A percentile compares a stretch with the other conserved stretches of the same genome.
phyloP scores from a whole-genome alignment of 1,139 yeast species.

The Geotrichum histeridarum region DNA sequence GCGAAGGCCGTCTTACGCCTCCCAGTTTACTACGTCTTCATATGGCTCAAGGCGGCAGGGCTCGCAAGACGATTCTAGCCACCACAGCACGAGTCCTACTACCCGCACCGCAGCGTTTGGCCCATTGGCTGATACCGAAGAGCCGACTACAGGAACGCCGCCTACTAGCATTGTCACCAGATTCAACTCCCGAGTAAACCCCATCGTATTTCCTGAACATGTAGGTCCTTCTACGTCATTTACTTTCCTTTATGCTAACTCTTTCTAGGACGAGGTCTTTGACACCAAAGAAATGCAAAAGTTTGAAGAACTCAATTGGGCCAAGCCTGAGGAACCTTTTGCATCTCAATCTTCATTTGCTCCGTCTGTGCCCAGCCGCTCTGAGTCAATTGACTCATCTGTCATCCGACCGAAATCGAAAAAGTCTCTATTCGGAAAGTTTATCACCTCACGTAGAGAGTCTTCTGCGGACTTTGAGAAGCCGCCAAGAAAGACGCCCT shows the following conservation, averaged over 20 bases:
- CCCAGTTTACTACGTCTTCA: slow-evolving; percentile 21
- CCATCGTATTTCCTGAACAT: slow-evolving; percentile 10
- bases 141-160: background rate
- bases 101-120: background rate
- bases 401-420: slow-evolving; percentile 8
- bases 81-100: background rate
- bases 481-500: background rate
- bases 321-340: background rate
- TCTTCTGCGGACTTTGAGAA: slow-evolving; percentile 24
- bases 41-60: background rate
- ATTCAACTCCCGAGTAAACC: slow-evolving; percentile 2
- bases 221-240: background rate
- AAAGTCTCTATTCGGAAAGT: slow-evolving; percentile 27
- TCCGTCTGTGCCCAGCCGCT: background rate
- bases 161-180: background rate
- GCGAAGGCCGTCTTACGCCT: slow-evolving; percentile 25
- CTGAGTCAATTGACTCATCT: slow-evolving; percentile 1
- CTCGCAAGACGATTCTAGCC: background rate
- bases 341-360: background rate
- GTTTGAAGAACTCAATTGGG: background rate
- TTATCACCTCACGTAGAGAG: slow-evolving; percentile 26
- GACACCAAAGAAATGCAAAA: slow-evolving; percentile 9
- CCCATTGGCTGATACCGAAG: background rate
- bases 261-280: slow-evolving; percentile 10
- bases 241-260: background rate